Percentiles rank a stretch among this genome's conserved stretches.
Evolutionary conservation across 257 asterid species (phyloP).

Genomic region (Rehmannia glutinosa): DNA sequence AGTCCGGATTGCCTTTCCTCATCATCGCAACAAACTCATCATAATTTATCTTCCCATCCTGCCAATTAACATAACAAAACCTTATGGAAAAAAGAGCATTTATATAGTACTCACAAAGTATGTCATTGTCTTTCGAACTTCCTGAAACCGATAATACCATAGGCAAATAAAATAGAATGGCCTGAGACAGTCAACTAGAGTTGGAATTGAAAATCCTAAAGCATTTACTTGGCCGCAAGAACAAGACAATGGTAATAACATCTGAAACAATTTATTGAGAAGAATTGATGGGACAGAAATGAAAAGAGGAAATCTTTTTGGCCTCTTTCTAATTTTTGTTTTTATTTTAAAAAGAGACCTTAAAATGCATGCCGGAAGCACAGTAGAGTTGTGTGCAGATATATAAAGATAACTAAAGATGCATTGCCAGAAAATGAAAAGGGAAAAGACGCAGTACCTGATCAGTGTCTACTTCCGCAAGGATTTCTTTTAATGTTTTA

Average conservation of each 20-base stretch:
- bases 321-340: no score
- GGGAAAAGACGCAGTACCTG: slow-evolving; percentile 30
- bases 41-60: slow-evolving; percentile 76
- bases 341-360: no score
- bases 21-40: slow-evolving; percentile 78
- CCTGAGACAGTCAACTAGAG: no score
- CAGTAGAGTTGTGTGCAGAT: not conserved
- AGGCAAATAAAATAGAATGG: no score
- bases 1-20: slow-evolving; percentile 62
- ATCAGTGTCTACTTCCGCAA: slow-evolving; percentile 79
- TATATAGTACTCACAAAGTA: not conserved
- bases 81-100: not conserved
- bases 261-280: not conserved
- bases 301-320: not conserved
- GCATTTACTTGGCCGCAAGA: no score
- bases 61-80: slow-evolving; percentile 19
- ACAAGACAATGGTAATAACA: not conserved
- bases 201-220: no score
- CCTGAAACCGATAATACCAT: no score
- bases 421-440: not conserved
- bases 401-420: not conserved
- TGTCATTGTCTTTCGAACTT: no score
- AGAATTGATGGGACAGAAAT: not conserved
- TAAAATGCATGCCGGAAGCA: not conserved
- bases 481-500: slow-evolving; percentile 61